phyloP scores from a whole-genome alignment of 179 eudicot genomes.

The Drosera spatulata region DNA sequence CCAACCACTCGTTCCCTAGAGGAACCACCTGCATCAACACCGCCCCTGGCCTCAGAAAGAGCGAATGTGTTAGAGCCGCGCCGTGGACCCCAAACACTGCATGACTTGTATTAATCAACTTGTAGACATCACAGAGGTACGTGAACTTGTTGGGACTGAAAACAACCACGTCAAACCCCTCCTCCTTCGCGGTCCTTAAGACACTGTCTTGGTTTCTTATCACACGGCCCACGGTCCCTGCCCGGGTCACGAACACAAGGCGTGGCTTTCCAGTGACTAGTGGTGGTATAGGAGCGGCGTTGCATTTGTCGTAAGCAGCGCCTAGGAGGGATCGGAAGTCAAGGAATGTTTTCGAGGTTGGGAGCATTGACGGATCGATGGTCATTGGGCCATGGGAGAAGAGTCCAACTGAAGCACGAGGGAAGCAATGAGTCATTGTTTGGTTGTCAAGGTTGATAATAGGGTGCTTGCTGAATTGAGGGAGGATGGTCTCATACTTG shows the following conservation, averaged over 20 bases:
- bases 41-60: slow-evolving; percentile 36
- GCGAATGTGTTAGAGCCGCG: slow-evolving; percentile 47
- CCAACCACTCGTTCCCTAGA: slow-evolving; percentile 40
- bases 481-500: slow-evolving; percentile 48
- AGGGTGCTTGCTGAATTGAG: slow-evolving; percentile 27
- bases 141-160: slow-evolving; percentile 33
- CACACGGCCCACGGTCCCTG: slow-evolving; percentile 29
- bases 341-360: slow-evolving; percentile 20
- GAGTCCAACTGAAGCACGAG: slow-evolving; percentile 42
- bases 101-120: slow-evolving; percentile 34
- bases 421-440: slow-evolving; percentile 48
- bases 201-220: slow-evolving; percentile 35
- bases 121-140: slow-evolving; percentile 32
- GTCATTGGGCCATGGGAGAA: slow-evolving; percentile 45
- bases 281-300: slow-evolving; percentile 13
- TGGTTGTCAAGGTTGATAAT: slow-evolving; percentile 49
- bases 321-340: slow-evolving; percentile 38
- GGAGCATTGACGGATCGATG: slow-evolving; percentile 23
- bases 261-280: slow-evolving; percentile 28
- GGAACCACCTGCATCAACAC: slow-evolving; percentile 51
- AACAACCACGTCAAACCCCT: slow-evolving; percentile 44
- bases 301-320: slow-evolving; percentile 19
- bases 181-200: slow-evolving; percentile 28
- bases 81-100: slow-evolving; percentile 54
- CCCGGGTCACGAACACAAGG: slow-evolving; percentile 38